Evolutionary conservation across 768 basidiomycete genomes (phyloP).

Genomic region (Fomitopsis serialis): DNA sequence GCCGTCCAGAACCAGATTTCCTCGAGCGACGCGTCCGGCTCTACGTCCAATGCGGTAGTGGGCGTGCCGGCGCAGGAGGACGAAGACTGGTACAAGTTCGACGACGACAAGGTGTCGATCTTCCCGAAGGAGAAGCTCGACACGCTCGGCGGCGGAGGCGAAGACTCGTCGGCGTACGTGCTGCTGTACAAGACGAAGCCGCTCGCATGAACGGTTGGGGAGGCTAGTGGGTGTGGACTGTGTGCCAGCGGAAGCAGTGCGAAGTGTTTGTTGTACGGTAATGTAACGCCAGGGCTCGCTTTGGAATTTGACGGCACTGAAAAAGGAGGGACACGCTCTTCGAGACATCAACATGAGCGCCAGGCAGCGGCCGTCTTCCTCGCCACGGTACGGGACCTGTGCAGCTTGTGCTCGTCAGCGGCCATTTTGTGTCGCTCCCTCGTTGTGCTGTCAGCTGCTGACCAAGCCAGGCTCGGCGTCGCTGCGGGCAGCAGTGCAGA

Average conservation of each 20-base stretch:
- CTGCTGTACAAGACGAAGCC: slow-evolving; percentile 73
- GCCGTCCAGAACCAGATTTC: slow-evolving; percentile 43
- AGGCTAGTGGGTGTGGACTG: neutral
- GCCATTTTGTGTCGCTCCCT: no score
- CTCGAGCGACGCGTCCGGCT: slow-evolving; percentile 15
- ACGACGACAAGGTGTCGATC: slow-evolving; percentile 88
- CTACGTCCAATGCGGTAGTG: neutral
- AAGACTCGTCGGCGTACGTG: slow-evolving; percentile 88
- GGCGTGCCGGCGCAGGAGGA: slow-evolving; percentile 46
- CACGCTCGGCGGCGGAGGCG: slow-evolving; percentile 86
- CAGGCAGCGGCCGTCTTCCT: no score
- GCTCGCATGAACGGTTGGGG: no score
- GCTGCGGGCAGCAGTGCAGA: no score
- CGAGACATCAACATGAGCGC: no score
- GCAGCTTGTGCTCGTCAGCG: no score
- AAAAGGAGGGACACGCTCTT: no score
- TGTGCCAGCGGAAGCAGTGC: no score
- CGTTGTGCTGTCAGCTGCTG: neutral
- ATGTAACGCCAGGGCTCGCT: no score
- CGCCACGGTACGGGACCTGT: no score
- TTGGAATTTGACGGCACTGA: no score
- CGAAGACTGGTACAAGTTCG: slow-evolving; percentile 94
- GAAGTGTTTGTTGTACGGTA: no score
- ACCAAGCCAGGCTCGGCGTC: neutral
- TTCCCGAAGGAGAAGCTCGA: slow-evolving; percentile 83